A percentile compares a stretch with the other conserved stretches of the same genome.
Conservation (phyloP, 75 land plant genomes). For the Larix kaempferi region DNA sequence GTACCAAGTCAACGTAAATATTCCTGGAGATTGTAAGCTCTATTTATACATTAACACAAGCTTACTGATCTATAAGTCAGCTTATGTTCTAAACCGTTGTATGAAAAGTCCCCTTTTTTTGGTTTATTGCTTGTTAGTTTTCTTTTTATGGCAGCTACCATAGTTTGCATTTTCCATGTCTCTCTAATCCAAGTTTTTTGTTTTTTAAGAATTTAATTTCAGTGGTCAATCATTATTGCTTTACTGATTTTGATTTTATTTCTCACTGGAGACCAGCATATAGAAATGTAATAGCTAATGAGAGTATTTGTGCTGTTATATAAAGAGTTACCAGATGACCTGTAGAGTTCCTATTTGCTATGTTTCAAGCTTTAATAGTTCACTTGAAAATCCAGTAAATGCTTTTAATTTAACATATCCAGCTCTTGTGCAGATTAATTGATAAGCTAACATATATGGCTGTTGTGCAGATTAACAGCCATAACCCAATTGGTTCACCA, state of each 20-base stretch:
- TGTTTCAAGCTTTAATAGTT: background rate
- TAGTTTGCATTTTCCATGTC: background rate
- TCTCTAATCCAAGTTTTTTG: no score
- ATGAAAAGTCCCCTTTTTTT: background rate
- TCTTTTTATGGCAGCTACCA: background rate
- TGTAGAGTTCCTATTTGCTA: background rate
- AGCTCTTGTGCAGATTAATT: background rate
- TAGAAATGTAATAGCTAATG: background rate
- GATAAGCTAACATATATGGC: no score
- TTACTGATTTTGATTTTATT: background rate
- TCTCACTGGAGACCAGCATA: background rate
- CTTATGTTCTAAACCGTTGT: background rate
- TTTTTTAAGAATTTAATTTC: background rate
- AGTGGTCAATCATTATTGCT: background rate
- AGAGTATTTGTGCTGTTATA: background rate
- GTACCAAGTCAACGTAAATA: no score
- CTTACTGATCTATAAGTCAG: background rate
- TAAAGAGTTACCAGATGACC: background rate
- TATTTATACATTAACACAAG: background rate
- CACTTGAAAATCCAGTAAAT: background rate
- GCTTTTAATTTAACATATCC: background rate
- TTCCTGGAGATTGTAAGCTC: no score
- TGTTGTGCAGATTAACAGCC: slow-evolving; percentile 75
- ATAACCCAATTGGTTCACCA: slow-evolving; percentile 91
- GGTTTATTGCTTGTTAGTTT: background rate